Conservation (phyloP, 1,284 basidiomycete genomes). For the Cystobasidiaceae sp. region DNA sequence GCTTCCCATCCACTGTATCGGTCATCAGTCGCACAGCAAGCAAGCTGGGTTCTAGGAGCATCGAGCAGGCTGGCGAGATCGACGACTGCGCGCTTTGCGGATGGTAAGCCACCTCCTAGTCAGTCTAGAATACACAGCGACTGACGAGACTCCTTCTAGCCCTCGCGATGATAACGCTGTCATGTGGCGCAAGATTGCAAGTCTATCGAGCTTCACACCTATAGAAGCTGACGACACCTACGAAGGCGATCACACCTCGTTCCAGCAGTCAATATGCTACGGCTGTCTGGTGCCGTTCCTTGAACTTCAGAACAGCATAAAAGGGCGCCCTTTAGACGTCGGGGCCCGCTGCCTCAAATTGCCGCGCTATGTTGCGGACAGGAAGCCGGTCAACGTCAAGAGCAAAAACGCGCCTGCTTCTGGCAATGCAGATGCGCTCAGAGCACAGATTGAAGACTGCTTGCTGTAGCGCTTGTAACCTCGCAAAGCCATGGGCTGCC, state of each 20-base stretch:
- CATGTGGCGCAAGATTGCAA: slow-evolving; percentile 11
- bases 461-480: not conserved
- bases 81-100: not conserved
- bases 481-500: no score
- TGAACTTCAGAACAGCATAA: slow-evolving; percentile 13
- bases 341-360: not conserved
- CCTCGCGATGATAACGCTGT: slow-evolving; percentile 1
- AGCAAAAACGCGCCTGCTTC: no score
- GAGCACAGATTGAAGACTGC: not conserved
- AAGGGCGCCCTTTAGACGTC: not conserved
- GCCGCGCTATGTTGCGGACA: no score
- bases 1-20: slow-evolving; percentile 25
- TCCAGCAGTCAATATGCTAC: slow-evolving; percentile 10
- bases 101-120: not conserved
- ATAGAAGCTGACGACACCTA: not conserved
- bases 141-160: not conserved
- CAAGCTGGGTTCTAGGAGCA: slow-evolving; percentile 15
- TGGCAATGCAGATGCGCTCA: not conserved
- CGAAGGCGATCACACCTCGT: not conserved
- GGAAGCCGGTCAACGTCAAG: no score
- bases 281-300: slow-evolving; percentile 24
- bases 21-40: slow-evolving; percentile 24
- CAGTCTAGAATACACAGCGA: not conserved
- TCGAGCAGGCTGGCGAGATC: not conserved
- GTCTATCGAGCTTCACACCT: slow-evolving; percentile 1